A percentile compares a stretch with the other conserved stretches of the same genome.
phyloP scores from a whole-genome alignment of 2,329 filamentous ascomycete genomes.

The Nigrospora sphaerica region DNA sequence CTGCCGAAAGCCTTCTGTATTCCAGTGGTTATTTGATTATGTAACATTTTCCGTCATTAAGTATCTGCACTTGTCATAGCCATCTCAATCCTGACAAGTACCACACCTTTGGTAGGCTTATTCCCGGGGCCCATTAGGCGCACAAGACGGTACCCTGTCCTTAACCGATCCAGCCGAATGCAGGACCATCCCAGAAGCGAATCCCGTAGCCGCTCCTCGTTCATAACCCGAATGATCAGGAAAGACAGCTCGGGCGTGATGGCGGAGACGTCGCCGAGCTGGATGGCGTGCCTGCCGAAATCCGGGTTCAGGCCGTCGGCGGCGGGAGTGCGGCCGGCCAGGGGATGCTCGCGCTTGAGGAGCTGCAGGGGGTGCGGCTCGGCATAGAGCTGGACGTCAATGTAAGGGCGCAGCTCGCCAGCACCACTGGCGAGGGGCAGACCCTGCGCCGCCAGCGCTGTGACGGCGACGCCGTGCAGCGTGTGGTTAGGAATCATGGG shows the following conservation, averaged over 20 bases:
- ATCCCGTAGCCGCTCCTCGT: slow-evolving; percentile 74
- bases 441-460: slow-evolving; percentile 40
- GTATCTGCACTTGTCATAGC: slow-evolving; percentile 4
- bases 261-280: slow-evolving; percentile 45
- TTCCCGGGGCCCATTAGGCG: slow-evolving; percentile 66
- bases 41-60: no score
- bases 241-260: slow-evolving; percentile 65
- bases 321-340: slow-evolving; percentile 52
- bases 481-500: slow-evolving; percentile 41
- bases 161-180: slow-evolving; percentile 73
- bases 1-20: no score
- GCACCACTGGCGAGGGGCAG: neutral
- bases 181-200: slow-evolving; percentile 81
- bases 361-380: slow-evolving; percentile 36
- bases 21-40: no score
- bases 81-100: slow-evolving; percentile 70
- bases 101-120: slow-evolving; percentile 53
- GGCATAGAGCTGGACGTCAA: slow-evolving; percentile 60
- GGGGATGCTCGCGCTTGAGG: slow-evolving; percentile 17
- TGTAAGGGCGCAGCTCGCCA: neutral
- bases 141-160: slow-evolving; percentile 68
- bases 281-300: slow-evolving; percentile 49
- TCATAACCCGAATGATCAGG: slow-evolving; percentile 76
- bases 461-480: slow-evolving; percentile 59
- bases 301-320: slow-evolving; percentile 54